These are phyloP conservation scores for Apiotrichum siamense DNA, from an alignment of 1,284 basidiomycete genomes.

Conservation along the genomic window DNA sequence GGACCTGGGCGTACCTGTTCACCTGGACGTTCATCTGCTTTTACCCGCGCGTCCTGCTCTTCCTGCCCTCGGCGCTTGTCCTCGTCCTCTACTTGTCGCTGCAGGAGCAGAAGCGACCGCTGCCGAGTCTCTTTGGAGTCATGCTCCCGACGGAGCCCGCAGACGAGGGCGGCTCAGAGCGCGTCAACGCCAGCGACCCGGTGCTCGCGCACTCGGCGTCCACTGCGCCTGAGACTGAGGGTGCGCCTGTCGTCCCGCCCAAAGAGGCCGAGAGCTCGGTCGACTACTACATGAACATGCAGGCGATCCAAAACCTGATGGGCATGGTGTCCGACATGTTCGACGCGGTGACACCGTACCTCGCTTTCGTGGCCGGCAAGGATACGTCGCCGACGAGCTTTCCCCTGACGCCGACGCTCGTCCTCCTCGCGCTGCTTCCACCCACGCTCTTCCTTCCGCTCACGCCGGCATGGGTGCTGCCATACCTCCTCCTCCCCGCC, in stretches of 20 bases:
- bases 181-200: not conserved
- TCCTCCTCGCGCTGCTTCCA: conserved; percentile 38
- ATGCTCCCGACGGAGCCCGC: conserved; percentile 5
- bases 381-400: conserved; percentile 32
- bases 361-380: conserved; percentile 19
- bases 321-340: conserved; percentile 24
- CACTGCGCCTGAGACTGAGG: conserved; percentile 19
- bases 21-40: conserved; percentile 47
- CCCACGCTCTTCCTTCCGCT: conserved; percentile 42
- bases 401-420: conserved; percentile 39
- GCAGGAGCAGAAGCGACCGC: conserved; percentile 32
- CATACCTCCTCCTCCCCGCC: conserved; percentile 40
- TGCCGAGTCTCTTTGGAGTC: conserved; percentile 35
- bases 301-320: conserved; percentile 50
- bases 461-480: conserved; percentile 29
- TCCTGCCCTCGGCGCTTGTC: conserved; percentile 36
- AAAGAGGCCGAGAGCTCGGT: conserved; percentile 42
- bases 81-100: conserved; percentile 39
- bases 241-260: conserved; percentile 33
- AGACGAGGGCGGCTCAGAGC: conserved; percentile 1
- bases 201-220: conserved; percentile 4
- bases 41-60: conserved; percentile 41
- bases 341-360: conserved; percentile 22
- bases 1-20: conserved; percentile 45
- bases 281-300: conserved; percentile 48